Base-by-base conservation (phyloP, 2,329 filamentous ascomycete species). In the Magnaporthales sp. region DNA sequence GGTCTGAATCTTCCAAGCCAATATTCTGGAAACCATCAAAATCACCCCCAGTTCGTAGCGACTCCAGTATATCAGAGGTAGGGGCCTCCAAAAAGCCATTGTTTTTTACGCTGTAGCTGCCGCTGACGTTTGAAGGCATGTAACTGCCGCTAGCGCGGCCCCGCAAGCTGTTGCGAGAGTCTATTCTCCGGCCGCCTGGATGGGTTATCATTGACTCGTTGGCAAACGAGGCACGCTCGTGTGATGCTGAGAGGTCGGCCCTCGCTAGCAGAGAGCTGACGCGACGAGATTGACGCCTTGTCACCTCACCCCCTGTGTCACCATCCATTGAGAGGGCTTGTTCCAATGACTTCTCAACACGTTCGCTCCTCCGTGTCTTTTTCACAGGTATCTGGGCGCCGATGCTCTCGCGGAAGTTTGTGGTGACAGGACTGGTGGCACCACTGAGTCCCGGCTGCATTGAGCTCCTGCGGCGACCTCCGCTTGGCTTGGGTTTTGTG, bases 231-330 rank as follows among this genome's bases (percentile, higher is more conserved):
- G 89, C 84, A 72, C 91, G 85, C 71, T 96, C 93, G 70, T 94
- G 91, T 19, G 90, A 95, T 10, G 91, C 89, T 0, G 92, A 94
- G 24, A 97, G 80, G 74, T 97, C 94, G 32, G 91, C 91, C 72
- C 94, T 85, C 19, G 93, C 93, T 66, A 97, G 82, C 78, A 97
- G 85, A 19, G 94, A 98, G 79, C 95, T 99, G 29, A 98, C 90
- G 64, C 95, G 87, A 60, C 95, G 87, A 22, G 87, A 89, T 68
- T 86, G 86, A 68, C 86, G 81, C 65, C 86, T 79, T 0, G 83
- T 83, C 13, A 81, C 80, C 19, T 82, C 80, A n/a, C 76, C 74
- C 11, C 79, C 81, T 66, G 83, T 84, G 67, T 92, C 90, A 58
- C 90, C 85, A 66, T 91, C 90, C n/a, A 94, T 78, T 0, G 89